Base-by-base conservation (phyloP, 2,329 filamentous ascomycete genomes). In the Ustulina deusta region DNA sequence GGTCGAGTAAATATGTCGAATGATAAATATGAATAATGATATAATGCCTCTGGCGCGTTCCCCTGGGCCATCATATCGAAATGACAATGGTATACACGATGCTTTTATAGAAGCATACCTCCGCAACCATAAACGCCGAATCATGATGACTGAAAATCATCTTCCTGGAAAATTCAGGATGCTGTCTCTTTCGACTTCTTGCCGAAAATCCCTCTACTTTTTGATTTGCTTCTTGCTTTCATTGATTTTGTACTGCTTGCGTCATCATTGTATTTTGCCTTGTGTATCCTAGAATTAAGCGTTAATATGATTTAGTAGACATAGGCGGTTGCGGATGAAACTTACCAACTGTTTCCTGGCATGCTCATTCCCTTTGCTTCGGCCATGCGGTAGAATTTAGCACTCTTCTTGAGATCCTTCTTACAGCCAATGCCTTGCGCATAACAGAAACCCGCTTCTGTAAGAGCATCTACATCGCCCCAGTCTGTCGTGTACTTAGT, bases 341-440 rank as follows among this genome's bases (percentile, higher is more conserved):
- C 93, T 78, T 85, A 97, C 95, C 96, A 99, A 84, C 94, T 97
- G 79, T 98, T 98, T 63, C 96, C 96, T 64, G 97, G 91, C 94
- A 98, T 98, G 80, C 90, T 97, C 85, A 97, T 94, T 6, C 96
- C 96, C 81, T 96, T 96, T 27, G 91, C 90, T 79, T 97, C 96
- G 6, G 96, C 96, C 83, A 91, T 86, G 25, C 96, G 90, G 79
- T 98, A 98, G 75, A 96, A 93, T 69, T 89, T 92, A 66, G 96
- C 95, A 57, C 93, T 95, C 82, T 94, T 97, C 83, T 94, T 97
- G 77, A 97, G 83, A 77, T 98, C 93, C 81, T 98, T 99, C 84
- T 96, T 97, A 79, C 93, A 97, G 4, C 96, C 96, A 61, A 97
- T 85, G 9, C 94, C 96, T 78, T 98, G 90, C 0, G 94, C 93